A percentile compares a stretch with the other conserved stretches of the same genome.
Evolutionary conservation across 2,329 filamentous ascomycete genomes (phyloP).

Genomic region (Stemphylium beticola): DNA sequence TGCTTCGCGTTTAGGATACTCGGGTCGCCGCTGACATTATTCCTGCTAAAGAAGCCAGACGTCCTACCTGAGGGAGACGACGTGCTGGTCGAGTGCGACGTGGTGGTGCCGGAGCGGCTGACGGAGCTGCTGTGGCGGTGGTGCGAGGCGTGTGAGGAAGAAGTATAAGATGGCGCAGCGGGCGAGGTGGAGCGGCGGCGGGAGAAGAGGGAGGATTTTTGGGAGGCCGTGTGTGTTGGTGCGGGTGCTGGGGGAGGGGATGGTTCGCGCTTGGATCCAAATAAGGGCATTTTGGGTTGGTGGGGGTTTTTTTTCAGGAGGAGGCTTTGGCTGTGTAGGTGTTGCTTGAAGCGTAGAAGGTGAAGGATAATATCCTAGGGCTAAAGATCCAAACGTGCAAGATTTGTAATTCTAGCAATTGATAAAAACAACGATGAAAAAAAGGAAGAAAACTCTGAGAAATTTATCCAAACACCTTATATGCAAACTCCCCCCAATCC

Average conservation of each 20-base stretch:
- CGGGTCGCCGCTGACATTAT: conserved; percentile 61
- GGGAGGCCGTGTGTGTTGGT: conserved; percentile 20
- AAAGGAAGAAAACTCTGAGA: neutral
- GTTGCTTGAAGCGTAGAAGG: no score
- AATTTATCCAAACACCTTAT: neutral
- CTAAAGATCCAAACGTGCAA: neutral
- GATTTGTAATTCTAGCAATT: neutral
- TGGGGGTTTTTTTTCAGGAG: neutral
- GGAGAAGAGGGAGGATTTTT: conserved; percentile 43
- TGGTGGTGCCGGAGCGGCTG: conserved; percentile 16
- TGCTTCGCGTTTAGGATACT: conserved; percentile 67
- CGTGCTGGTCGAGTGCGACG: conserved; percentile 18
- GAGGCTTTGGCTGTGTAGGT: neutral
- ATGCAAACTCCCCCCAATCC: neutral
- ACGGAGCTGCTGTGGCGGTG: conserved; percentile 28
- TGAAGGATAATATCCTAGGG: no score
- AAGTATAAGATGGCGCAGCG: conserved; percentile 11
- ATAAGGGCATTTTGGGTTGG: conserved; percentile 41
- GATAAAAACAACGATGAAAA: neutral
- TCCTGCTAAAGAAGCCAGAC: conserved; percentile 51
- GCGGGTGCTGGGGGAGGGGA: conserved; percentile 32
- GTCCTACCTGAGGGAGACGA: conserved; percentile 30
- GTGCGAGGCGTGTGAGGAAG: neutral
- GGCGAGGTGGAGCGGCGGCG: conserved; percentile 46
- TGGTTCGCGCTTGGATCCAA: conserved; percentile 36